phyloP scores from a whole-genome alignment of 2,329 filamentous ascomycete genomes.

The Plenodomus tracheiphilus region DNA sequence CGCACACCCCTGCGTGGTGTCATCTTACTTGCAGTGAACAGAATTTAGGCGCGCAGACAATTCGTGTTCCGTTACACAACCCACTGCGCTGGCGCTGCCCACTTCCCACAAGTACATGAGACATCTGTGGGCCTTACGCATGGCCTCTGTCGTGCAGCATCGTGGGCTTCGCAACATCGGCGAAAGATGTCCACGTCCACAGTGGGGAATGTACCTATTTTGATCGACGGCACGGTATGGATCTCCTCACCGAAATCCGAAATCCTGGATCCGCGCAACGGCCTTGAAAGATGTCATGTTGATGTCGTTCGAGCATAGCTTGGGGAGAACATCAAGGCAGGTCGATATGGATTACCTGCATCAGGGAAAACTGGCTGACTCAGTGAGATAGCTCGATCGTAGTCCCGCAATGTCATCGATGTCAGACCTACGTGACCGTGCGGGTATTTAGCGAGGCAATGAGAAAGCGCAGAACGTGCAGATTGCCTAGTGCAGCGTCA shows the following conservation, averaged over 20 bases:
- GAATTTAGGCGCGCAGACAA: not conserved
- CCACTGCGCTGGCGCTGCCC: not conserved
- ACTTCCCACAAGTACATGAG: not conserved
- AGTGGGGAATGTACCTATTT: not conserved
- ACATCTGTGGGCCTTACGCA: not conserved
- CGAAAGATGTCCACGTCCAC: not conserved
- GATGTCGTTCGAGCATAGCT: not conserved
- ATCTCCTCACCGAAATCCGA: not conserved
- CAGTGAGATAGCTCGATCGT: not conserved
- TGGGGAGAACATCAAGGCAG: not conserved
- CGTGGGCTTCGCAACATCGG: not conserved
- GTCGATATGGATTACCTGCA: not conserved
- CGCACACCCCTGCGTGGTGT: not conserved
- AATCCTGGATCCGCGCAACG: not conserved
- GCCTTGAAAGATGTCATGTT: not conserved
- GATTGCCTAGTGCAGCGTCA: not conserved
- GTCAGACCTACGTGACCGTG: not conserved
- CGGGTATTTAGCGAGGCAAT: not conserved
- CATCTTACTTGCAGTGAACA: not conserved
- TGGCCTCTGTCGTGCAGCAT: not conserved
- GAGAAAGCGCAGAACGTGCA: not conserved
- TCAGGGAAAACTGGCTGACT: not conserved
- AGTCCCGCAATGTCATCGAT: not conserved
- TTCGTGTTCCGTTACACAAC: not conserved
- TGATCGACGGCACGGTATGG: not conserved